Conservation (phyloP, 2,329 filamentous ascomycete species). For the Phoma sp. region DNA sequence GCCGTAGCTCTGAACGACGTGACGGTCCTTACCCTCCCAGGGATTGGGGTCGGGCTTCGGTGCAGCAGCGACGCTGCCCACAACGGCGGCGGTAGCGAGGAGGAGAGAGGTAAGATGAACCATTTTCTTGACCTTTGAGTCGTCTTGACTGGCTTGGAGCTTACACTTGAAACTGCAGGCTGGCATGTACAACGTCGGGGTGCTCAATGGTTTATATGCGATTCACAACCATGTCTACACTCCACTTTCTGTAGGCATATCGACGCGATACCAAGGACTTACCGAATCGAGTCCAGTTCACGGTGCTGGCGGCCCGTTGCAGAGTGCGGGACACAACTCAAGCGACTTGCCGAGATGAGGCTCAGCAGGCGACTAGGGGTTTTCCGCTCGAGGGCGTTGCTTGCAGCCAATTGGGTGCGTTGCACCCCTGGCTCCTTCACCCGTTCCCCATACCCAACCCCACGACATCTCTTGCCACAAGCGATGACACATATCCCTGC, state of each 20-base stretch:
- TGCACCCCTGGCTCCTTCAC: not conserved
- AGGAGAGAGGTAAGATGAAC: conserved; percentile 33
- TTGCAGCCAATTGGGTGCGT: not conserved
- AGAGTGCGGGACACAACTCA: conserved; percentile 4
- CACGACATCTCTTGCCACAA: not conserved
- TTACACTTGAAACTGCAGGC: not conserved
- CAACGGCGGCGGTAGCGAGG: conserved; percentile 28
- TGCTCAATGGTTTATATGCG: conserved; percentile 6
- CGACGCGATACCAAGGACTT: conserved; percentile 1
- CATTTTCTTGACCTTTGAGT: conserved; percentile 20
- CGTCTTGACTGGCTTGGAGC: not conserved
- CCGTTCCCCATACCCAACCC: not conserved
- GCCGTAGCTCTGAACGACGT: conserved; percentile 29
- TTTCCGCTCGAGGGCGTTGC: not conserved
- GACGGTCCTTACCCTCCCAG: conserved; percentile 32
- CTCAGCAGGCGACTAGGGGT: not conserved
- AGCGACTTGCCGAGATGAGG: conserved; percentile 7
- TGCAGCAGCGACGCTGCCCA: conserved; percentile 24
- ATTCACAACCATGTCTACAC: not conserved
- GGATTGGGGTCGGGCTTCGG: conserved; percentile 28
- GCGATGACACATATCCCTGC: not conserved
- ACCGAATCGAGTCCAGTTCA: not conserved
- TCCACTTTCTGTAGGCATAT: conserved; percentile 1
- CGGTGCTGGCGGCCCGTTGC: conserved; percentile 15
- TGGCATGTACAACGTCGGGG: not conserved